phyloP scores from a whole-genome alignment of 495 filamentous ascomycete species.

The Mytilinidion resinicola region DNA sequence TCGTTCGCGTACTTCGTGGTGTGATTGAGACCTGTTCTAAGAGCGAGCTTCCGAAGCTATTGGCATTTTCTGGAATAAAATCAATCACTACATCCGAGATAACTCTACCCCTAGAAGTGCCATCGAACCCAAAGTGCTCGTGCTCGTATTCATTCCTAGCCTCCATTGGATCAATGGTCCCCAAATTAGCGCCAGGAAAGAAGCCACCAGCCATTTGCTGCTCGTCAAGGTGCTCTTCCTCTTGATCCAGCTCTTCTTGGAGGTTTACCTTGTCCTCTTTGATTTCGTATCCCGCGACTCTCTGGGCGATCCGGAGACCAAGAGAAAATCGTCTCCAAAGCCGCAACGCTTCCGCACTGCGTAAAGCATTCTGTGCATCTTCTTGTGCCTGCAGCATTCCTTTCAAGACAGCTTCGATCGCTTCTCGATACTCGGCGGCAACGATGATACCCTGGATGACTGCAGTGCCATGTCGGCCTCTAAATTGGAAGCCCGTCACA shows the following conservation, averaged over 20 bases:
- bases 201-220: slow-evolving; percentile 26
- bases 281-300: slow-evolving; percentile 58
- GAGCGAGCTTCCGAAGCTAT: not conserved
- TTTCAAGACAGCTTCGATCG: slow-evolving; percentile 58
- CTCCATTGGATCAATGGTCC: too few species aligned
- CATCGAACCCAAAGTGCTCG: too few species aligned
- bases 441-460: slow-evolving; percentile 71
- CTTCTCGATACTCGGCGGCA: slow-evolving; percentile 62
- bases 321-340: slow-evolving; percentile 74
- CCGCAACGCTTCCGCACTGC: slow-evolving; percentile 52
- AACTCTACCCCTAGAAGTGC: too few species aligned
- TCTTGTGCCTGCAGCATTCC: slow-evolving; percentile 57
- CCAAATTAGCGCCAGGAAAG: slow-evolving; percentile 22
- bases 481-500: slow-evolving; percentile 83
- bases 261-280: slow-evolving; percentile 42
- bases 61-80: not conserved
- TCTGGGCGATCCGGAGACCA: slow-evolving; percentile 68
- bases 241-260: slow-evolving; percentile 19
- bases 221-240: slow-evolving; percentile 19
- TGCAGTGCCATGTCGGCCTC: slow-evolving; percentile 73
- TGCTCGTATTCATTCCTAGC: too few species aligned
- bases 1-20: too few species aligned
- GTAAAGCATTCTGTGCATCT: slow-evolving; percentile 51
- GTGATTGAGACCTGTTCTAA: not conserved
- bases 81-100: not conserved